Conservation (phyloP, 2,329 filamentous ascomycete species). For the Penicillium sp. region DNA sequence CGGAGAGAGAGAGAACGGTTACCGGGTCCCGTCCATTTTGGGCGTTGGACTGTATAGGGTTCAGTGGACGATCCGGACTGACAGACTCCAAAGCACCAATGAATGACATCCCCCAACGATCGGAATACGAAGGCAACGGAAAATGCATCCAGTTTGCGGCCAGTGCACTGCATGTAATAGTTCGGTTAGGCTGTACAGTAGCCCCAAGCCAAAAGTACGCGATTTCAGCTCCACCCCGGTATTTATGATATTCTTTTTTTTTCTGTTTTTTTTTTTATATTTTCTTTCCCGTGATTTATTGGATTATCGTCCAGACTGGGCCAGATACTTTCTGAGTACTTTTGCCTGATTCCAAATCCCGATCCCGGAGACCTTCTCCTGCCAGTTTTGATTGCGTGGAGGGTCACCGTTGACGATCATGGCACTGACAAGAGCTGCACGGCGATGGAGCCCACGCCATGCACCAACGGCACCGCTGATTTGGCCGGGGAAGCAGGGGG, state of each 20-base stretch:
- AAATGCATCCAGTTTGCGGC: constrained; percentile 28
- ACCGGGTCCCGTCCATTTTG: too few species aligned
- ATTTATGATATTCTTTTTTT: background rate
- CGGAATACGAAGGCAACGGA: constrained; percentile 17
- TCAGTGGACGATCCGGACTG: background rate
- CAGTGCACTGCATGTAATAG: constrained; percentile 29
- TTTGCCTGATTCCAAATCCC: constrained; percentile 1
- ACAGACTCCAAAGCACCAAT: background rate
- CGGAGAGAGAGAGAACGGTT: too few species aligned
- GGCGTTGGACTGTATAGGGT: too few species aligned
- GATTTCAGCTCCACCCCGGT: constrained; percentile 13
- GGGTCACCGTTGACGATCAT: constrained; percentile 19
- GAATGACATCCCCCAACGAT: too few species aligned
- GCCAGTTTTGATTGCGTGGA: background rate
- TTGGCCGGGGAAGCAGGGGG: constrained; percentile 36
- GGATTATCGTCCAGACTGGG: too few species aligned
- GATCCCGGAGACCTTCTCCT: background rate
- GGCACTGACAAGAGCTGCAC: constrained; percentile 13
- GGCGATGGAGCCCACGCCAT: constrained; percentile 14
- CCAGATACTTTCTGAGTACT: background rate
- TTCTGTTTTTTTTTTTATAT: too few species aligned
- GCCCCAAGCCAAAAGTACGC: constrained; percentile 31
- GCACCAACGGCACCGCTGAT: constrained; percentile 20
- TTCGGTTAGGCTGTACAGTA: constrained; percentile 23
- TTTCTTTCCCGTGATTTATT: too few species aligned